A percentile compares a stretch with the other conserved stretches of the same genome.
phyloP scores from a whole-genome alignment of 176 grass and related monocot genomes.

The Pharus latifolius region DNA sequence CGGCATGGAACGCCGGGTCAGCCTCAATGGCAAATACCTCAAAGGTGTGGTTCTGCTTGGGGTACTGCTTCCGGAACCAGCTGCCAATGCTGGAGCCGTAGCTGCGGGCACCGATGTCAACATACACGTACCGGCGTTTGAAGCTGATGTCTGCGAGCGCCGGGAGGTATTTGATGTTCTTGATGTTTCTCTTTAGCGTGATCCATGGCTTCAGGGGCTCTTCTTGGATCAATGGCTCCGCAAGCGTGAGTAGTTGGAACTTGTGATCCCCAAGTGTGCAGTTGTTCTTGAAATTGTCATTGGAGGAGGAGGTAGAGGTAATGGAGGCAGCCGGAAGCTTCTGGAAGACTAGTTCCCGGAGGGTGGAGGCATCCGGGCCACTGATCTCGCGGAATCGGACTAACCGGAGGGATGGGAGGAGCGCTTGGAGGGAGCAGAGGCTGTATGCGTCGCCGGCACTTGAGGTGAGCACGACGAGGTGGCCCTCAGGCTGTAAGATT shows the following conservation, averaged over 20 bases:
- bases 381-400: constrained; percentile 37
- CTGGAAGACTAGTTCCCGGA: constrained; percentile 53
- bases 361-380: constrained; percentile 20
- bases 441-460: constrained; percentile 48
- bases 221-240: constrained; percentile 56
- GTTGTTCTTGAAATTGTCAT: neutral
- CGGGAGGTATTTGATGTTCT: constrained; percentile 66
- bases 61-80: constrained; percentile 82
- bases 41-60: constrained; percentile 78
- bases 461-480: constrained; percentile 47
- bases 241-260: constrained; percentile 37
- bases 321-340: neutral
- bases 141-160: constrained; percentile 55
- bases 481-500: constrained; percentile 27
- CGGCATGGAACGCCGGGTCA: constrained; percentile 48
- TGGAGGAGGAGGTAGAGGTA: neutral
- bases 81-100: constrained; percentile 70
- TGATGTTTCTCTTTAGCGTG: constrained; percentile 55
- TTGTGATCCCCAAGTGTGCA: constrained; percentile 45
- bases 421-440: constrained; percentile 34
- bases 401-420: constrained; percentile 22
- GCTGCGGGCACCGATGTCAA: constrained; percentile 58
- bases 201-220: constrained; percentile 79
- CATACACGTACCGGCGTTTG: constrained; percentile 50
- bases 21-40: constrained; percentile 71